phyloP scores from a whole-genome alignment of 805 yeast genomes.

The Ogataea kodamae region DNA sequence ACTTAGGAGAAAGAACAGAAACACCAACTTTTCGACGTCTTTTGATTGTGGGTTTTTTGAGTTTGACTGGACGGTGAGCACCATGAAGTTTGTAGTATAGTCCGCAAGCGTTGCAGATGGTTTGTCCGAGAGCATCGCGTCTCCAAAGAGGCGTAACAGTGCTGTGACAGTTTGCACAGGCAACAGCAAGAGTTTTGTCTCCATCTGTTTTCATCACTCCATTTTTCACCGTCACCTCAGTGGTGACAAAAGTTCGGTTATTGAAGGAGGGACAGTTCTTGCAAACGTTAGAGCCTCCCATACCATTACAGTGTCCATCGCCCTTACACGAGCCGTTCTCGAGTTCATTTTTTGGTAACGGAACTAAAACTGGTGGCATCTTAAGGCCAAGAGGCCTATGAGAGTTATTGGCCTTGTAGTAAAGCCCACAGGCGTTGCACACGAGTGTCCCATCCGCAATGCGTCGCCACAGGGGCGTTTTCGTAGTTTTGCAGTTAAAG shows the following conservation, averaged over 20 bases:
- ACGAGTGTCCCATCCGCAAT: constrained; percentile 53
- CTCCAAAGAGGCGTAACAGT: constrained; percentile 88
- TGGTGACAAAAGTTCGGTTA: constrained; percentile 47
- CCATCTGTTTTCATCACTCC: constrained; percentile 4
- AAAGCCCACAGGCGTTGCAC: constrained; percentile 60
- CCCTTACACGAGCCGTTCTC: constrained; percentile 62
- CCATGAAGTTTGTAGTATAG: constrained; percentile 75
- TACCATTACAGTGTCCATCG: constrained; percentile 80
- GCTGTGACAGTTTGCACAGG: constrained; percentile 80
- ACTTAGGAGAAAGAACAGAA: constrained; percentile 1
- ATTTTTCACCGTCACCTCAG: constrained; percentile 1
- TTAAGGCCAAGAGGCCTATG: constrained; percentile 66
- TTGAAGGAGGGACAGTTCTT: constrained; percentile 81
- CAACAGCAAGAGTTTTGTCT: constrained; percentile 49
- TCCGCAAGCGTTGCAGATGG: constrained; percentile 88
- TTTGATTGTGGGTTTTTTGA: constrained; percentile 71
- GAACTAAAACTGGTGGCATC: constrained; percentile 50
- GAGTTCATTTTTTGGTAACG: constrained; percentile 35
- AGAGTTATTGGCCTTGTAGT: constrained; percentile 53
- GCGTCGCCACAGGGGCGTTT: constrained; percentile 58
- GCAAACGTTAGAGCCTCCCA: constrained; percentile 80
- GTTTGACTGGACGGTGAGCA: constrained; percentile 67
- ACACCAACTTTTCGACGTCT: constrained; percentile 55
- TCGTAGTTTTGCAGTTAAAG: constrained; percentile 52
- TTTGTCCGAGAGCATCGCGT: constrained; percentile 74